These are phyloP conservation scores for Irpex sp. DNA, from an alignment of 1,284 basidiomycete species.

Conservation along the genomic window DNA sequence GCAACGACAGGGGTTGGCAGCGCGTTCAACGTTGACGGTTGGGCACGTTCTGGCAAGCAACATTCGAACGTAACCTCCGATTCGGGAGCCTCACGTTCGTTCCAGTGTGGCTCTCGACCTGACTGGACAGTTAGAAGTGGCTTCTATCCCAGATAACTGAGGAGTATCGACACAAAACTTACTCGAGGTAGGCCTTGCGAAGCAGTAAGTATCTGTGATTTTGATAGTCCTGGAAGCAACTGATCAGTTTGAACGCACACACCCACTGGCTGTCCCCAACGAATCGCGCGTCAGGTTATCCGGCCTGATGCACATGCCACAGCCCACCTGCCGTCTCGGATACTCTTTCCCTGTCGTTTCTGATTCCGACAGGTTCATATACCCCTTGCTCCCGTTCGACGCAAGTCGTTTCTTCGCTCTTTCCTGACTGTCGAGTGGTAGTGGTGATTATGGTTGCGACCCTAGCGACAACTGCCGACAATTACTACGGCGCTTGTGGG, in stretches of 20 bases:
- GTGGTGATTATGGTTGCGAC: background rate
- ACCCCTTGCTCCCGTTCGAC: background rate
- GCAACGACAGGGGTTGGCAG: no score
- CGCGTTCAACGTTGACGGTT: background rate
- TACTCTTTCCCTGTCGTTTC: background rate
- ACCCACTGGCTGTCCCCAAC: background rate
- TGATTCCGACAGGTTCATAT: background rate
- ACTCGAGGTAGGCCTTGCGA: background rate
- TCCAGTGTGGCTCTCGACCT: background rate
- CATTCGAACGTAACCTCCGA: background rate
- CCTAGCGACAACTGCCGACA: background rate
- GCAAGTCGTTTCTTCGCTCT: background rate
- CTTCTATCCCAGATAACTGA: background rate
- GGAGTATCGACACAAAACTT: background rate
- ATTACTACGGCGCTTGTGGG: background rate
- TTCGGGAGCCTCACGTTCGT: background rate
- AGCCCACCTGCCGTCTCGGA: background rate
- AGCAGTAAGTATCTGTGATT: background rate
- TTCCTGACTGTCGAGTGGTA: background rate
- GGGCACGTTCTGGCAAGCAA: background rate
- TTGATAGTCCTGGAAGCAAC: background rate
- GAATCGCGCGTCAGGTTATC: background rate
- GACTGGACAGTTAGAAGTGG: background rate
- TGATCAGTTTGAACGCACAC: background rate
- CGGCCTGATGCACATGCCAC: background rate